A percentile compares a stretch with the other conserved stretches of the same genome.
These are phyloP conservation scores for Penicillium sp. DNA, from an alignment of 2,329 filamentous ascomycete genomes.

Conservation along the genomic window DNA sequence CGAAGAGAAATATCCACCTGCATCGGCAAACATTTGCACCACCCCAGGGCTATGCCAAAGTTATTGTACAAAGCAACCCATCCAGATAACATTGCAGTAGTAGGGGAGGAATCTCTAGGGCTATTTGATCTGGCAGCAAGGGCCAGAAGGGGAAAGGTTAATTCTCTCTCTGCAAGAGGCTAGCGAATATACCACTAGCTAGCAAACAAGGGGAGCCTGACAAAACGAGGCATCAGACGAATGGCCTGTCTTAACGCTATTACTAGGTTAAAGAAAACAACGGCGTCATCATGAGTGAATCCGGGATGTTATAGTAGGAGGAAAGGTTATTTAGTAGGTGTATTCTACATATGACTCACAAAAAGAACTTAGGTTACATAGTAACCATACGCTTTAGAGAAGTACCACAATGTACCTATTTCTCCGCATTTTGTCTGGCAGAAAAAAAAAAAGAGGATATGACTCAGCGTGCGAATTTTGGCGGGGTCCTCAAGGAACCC, in stretches of 20 bases:
- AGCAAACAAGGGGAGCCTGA: no score
- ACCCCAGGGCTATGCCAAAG: not conserved
- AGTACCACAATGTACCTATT: not conserved
- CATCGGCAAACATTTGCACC: not conserved
- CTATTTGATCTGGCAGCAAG: no score
- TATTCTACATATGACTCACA: not conserved
- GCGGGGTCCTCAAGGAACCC: slow-evolving; percentile 12
- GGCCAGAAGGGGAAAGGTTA: no score
- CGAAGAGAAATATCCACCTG: not conserved
- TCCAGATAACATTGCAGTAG: not conserved
- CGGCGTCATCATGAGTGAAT: no score
- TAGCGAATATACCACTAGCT: no score
- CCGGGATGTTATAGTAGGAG: no score
- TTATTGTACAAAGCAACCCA: not conserved
- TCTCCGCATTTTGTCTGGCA: slow-evolving; percentile 18
- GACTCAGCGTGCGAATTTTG: slow-evolving; percentile 25
- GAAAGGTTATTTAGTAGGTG: no score
- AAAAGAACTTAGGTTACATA: not conserved
- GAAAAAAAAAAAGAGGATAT: slow-evolving; percentile 20
- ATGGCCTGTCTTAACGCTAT: no score
- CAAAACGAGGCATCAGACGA: no score
- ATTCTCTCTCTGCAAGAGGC: no score
- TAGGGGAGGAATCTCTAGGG: not conserved
- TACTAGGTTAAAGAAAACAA: not conserved
- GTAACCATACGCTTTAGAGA: not conserved